A percentile compares a stretch with the other conserved stretches of the same genome.
phyloP scores from a whole-genome alignment of 169 alveolate species.

The Plasmodium gaboni region DNA sequence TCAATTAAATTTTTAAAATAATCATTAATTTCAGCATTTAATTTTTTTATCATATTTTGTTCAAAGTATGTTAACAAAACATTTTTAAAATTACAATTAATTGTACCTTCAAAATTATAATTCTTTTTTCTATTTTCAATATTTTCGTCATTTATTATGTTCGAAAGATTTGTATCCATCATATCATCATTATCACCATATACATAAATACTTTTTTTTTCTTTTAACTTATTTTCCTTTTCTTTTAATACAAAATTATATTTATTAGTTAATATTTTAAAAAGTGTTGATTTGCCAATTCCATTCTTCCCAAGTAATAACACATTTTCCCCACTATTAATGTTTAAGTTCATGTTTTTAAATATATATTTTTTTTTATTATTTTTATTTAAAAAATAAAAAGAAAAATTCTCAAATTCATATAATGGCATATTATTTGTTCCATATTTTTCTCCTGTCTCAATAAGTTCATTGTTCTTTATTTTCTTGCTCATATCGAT shows the following conservation, averaged over 20 bases:
- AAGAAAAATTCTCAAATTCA: constrained; percentile 70
- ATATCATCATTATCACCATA: constrained; percentile 43
- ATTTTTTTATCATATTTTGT: constrained; percentile 70
- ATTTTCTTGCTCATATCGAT: constrained; percentile 73
- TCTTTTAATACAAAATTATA: constrained; percentile 21
- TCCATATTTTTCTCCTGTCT: constrained; percentile 76
- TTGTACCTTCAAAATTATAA: constrained; percentile 29
- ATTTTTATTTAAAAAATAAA: constrained; percentile 36
- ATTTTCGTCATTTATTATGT: not conserved
- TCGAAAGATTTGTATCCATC: no score
- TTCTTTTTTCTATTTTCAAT: constrained; percentile 12
- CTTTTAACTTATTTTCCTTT: not conserved
- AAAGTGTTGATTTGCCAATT: constrained; percentile 83
- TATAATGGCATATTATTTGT: constrained; percentile 71
- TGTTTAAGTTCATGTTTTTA: constrained; percentile 69
- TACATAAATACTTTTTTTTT: constrained; percentile 41
- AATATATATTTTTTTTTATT: constrained; percentile 75
- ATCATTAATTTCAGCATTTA: constrained; percentile 54
- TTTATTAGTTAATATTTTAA: constrained; percentile 75
- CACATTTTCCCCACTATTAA: constrained; percentile 78
- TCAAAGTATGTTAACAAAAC: constrained; percentile 68
- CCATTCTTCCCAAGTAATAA: constrained; percentile 84
- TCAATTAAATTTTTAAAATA: constrained; percentile 62
- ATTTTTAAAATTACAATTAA: constrained; percentile 59
- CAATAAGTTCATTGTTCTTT: constrained; percentile 67